Evolutionary conservation across 345 rosid genomes (phyloP).

Genomic region (Hibiscus syriacus): DNA sequence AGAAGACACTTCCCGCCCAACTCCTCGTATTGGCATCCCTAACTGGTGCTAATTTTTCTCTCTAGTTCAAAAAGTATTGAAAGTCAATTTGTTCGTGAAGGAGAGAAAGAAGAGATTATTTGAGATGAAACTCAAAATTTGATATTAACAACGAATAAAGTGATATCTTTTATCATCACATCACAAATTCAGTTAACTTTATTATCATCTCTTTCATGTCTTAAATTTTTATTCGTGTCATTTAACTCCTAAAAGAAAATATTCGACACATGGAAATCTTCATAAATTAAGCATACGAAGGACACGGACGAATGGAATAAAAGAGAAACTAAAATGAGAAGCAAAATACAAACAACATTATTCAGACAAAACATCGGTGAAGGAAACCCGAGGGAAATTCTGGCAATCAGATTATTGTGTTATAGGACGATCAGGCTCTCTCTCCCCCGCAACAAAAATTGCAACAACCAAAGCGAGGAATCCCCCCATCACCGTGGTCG

Average conservation of each 20-base stretch:
- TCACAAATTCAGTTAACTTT: no score
- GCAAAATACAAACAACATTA: not conserved
- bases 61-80: constrained; percentile 7
- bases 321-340: not conserved
- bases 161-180: no score
- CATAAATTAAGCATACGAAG: not conserved
- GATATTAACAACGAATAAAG: no score
- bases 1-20: not conserved
- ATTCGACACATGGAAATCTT: not conserved
- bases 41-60: not conserved
- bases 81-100: no score
- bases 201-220: no score
- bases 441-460: not conserved
- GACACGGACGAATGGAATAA: not conserved
- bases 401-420: not conserved
- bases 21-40: not conserved
- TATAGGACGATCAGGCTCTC: not conserved
- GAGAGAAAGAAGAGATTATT: no score
- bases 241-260: no score
- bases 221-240: no score
- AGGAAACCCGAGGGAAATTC: not conserved
- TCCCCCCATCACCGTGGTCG: not conserved
- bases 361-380: not conserved
- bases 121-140: no score
- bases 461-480: not conserved